Conservation (phyloP, 495 filamentous ascomycete species). For the Evernia prunastri region DNA sequence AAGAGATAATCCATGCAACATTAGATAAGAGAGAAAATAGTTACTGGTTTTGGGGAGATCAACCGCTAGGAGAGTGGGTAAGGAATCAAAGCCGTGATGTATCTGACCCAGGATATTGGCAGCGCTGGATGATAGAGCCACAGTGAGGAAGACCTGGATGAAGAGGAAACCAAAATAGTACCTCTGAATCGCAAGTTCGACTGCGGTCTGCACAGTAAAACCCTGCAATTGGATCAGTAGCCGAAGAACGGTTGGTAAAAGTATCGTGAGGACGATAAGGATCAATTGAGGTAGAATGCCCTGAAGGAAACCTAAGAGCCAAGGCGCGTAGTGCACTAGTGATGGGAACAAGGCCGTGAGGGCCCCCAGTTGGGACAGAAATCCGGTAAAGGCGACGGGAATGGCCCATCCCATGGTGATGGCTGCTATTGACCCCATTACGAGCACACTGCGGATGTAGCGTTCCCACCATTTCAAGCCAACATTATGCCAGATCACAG, state of each 20-base stretch:
- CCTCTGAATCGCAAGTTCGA: slow-evolving; percentile 44
- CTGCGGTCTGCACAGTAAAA: background rate
- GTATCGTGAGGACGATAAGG: slow-evolving; percentile 4
- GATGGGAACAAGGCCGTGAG: background rate
- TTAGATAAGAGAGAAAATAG: slow-evolving; percentile 79
- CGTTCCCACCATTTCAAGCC: background rate
- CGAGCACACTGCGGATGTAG: background rate
- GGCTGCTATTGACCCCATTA: background rate
- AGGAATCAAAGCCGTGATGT: slow-evolving; percentile 16
- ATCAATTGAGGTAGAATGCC: slow-evolving; percentile 10
- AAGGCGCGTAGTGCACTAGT: background rate
- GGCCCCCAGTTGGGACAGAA: slow-evolving; percentile 5
- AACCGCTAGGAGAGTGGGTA: slow-evolving; percentile 50
- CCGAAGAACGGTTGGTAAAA: background rate
- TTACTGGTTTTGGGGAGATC: slow-evolving; percentile 67
- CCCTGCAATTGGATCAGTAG: background rate
- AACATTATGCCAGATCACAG: slow-evolving; percentile 2
- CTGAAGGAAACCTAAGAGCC: slow-evolving; percentile 8
- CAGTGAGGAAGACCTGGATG: slow-evolving; percentile 70
- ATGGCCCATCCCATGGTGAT: background rate
- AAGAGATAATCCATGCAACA: slow-evolving; percentile 64
- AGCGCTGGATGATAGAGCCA: slow-evolving; percentile 53
- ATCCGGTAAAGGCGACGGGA: slow-evolving; percentile 5
- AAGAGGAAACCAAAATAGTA: slow-evolving; percentile 79
- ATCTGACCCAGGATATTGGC: slow-evolving; percentile 33